Evolutionary conservation across 805 yeast genomes (phyloP), one percentile per base, ranked within the genome.

Genomic region (Ogataea corticis): DNA sequence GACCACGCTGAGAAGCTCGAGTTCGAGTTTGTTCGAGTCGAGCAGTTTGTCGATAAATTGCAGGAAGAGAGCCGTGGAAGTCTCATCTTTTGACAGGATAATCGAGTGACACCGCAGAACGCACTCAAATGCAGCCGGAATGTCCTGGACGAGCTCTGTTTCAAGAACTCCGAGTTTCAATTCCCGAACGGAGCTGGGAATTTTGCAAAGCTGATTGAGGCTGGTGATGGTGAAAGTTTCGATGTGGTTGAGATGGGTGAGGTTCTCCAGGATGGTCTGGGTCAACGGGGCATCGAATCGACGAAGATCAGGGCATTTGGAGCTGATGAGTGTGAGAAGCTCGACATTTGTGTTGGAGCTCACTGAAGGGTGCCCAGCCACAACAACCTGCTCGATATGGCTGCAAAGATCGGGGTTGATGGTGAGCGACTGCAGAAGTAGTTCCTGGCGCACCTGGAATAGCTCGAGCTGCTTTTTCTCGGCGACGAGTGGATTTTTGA

Each of bases 1-100:
- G 31, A 71, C 66, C 32, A 79, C 55, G 32, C 68, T 69, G 28
- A 79, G 53, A 3, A 65, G 54, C 15, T 52, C 57, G 14, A 78
- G 48, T 1, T 58, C 46, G 2, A 46, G 47, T n/a, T 35, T 34
- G 33, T 48, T 41, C 1, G 42, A 33, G n/a, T 33, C 34, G 18
- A 33, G 16, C 19, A 46, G 28, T 12, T 61, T 58, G 3, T 60
- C 11, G 3, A 72, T 32, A 15, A 49, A 53, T 31, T 67, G 58
- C 14, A 76, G 52, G 6, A 76, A 55, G 16, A 68, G 54, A 7
- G 67, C 52, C 3, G 74, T 62, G 1, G 65, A 50, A 7, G 50
- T 18, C 21, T 57, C 59, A 34, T 55, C 57, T 2, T 42, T 25
- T 1, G 46, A 45, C 36, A 57, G 35, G 16, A 38, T 34, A 15